phyloP scores from a whole-genome alignment of 805 yeast genomes.

The Metschnikowia lachancei region DNA sequence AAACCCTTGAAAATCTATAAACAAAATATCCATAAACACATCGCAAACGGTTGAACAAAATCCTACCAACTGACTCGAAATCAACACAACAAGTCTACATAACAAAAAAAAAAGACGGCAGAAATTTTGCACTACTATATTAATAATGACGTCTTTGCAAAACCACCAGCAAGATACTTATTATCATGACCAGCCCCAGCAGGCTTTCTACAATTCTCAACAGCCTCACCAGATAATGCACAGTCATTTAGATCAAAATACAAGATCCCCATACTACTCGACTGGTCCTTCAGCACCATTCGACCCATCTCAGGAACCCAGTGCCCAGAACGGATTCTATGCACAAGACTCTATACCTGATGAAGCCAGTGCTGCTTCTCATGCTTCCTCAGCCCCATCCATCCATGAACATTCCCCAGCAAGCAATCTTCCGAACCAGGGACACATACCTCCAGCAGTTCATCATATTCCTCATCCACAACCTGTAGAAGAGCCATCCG shows the following conservation, averaged over 20 bases:
- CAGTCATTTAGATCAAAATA: constrained; percentile 15
- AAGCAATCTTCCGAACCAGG: constrained; percentile 6
- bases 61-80: too few relatives aligned
- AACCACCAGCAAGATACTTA: constrained; percentile 21
- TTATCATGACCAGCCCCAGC: constrained; percentile 25
- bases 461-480: constrained; percentile 13
- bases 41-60: too few relatives aligned
- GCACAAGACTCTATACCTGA: constrained; percentile 12
- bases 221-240: constrained; percentile 17
- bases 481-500: constrained; percentile 33
- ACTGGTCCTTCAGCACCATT: constrained; percentile 11
- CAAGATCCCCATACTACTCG: constrained; percentile 26
- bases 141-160: constrained; percentile 23
- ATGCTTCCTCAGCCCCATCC: constrained; percentile 14
- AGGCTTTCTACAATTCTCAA: constrained; percentile 20
- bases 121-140: neutral
- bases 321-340: constrained; percentile 16
- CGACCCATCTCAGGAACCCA: constrained; percentile 16
- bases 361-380: constrained; percentile 9
- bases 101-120: too few relatives aligned
- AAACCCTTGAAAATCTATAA: neutral
- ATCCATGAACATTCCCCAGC: constrained; percentile 12
- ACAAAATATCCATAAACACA: neutral
- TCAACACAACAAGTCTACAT: too few relatives aligned
- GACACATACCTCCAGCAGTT: constrained; percentile 7